phyloP scores from a whole-genome alignment of 2,329 filamentous ascomycete species.

The Cercospora sp. region DNA sequence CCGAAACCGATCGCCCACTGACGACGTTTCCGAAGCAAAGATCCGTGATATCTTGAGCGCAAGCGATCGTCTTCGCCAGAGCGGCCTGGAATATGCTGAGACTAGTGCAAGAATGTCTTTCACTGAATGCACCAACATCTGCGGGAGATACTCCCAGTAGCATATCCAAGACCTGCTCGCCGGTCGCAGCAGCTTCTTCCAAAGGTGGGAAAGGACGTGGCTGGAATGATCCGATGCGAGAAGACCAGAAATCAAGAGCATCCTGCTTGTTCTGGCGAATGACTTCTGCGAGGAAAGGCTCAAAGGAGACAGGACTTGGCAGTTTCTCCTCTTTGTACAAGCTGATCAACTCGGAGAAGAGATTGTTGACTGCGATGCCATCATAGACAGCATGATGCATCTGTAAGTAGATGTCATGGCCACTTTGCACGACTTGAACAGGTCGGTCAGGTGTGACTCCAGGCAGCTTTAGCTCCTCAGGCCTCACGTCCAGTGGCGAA shows the following conservation, averaged over 20 bases:
- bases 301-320: constrained; percentile 56
- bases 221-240: constrained; percentile 55
- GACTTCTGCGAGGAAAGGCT: constrained; percentile 63
- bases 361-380: constrained; percentile 68
- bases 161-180: constrained; percentile 14
- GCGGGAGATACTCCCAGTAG: constrained; percentile 13
- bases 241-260: constrained; percentile 66
- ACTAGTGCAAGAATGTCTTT: constrained; percentile 57
- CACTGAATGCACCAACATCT: constrained; percentile 52
- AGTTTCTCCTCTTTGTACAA: constrained; percentile 54
- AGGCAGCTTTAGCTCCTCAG: constrained; percentile 3
- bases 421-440: constrained; percentile 17
- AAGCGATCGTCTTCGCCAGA: constrained; percentile 67
- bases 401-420: constrained; percentile 46
- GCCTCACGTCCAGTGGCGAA: neutral
- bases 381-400: constrained; percentile 88
- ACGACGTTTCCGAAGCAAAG: constrained; percentile 86
- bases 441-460: constrained; percentile 16
- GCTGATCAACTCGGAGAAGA: constrained; percentile 70
- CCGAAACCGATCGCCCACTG: constrained; percentile 68
- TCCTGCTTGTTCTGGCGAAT: constrained; percentile 50
- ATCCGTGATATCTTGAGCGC: constrained; percentile 59
- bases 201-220: constrained; percentile 44
- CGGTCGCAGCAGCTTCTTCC: neutral
- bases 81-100: constrained; percentile 69